Conservation (phyloP, 257 asterid species). For the Nicotiana undulata region DNA sequence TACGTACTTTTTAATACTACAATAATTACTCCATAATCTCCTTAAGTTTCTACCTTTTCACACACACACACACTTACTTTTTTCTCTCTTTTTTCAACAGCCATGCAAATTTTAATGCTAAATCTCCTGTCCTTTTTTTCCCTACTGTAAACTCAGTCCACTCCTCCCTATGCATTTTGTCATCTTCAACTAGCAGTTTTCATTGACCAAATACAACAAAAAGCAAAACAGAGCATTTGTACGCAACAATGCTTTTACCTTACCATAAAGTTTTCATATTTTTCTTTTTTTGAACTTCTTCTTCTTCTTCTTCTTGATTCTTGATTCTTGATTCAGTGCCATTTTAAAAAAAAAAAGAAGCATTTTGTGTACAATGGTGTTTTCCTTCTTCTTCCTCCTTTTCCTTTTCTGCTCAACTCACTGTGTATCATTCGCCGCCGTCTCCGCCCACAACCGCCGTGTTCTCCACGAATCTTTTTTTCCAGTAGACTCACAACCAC, state of each 20-base stretch:
- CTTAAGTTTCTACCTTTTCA: neutral
- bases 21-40: neutral
- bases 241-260: too few relatives aligned
- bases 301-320: neutral
- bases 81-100: neutral
- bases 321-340: neutral
- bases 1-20: neutral
- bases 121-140: neutral
- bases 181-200: neutral
- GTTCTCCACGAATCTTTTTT: conserved; percentile 21
- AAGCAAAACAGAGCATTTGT: neutral
- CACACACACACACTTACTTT: neutral
- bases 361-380: neutral
- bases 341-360: neutral
- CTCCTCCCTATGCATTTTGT: neutral
- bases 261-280: too few relatives aligned
- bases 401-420: neutral
- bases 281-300: too few relatives aligned
- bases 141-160: neutral
- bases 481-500: conserved; percentile 9
- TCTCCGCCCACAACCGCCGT: conserved; percentile 18
- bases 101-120: neutral
- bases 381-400: neutral
- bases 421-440: neutral
- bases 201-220: neutral